Percentiles rank a stretch among this genome's conserved stretches.
These are phyloP conservation scores for Pinus tabuliformis DNA, from an alignment of 75 land plant genomes.

Conservation along the genomic window DNA sequence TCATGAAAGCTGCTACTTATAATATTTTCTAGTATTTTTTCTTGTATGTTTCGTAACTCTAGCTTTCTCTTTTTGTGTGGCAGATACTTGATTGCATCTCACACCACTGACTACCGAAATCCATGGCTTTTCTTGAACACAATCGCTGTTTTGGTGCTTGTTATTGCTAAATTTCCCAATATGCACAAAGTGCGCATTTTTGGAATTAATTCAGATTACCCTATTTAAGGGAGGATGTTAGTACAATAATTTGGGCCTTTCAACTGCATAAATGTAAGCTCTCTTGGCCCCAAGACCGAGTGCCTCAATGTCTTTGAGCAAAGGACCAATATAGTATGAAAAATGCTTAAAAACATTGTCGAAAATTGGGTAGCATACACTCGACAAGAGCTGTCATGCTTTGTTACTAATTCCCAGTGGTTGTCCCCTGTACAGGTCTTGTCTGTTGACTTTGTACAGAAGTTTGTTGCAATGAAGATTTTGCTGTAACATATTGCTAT, in stretches of 20 bases:
- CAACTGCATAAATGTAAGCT: neutral
- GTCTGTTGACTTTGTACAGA: neutral
- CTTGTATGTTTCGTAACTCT: neutral
- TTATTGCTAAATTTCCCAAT: slow-evolving; percentile 88
- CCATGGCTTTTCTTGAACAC: slow-evolving; percentile 83
- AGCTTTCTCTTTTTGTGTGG: slow-evolving; percentile 3
- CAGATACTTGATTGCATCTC: slow-evolving; percentile 93
- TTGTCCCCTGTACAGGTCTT: neutral
- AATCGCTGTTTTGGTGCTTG: slow-evolving; percentile 72
- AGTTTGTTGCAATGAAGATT: neutral
- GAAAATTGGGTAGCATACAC: neutral
- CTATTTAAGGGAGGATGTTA: neutral
- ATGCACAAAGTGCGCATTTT: slow-evolving; percentile 95
- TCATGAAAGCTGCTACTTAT: neutral
- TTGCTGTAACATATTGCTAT: slow-evolving; percentile 5
- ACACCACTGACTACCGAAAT: slow-evolving; percentile 82
- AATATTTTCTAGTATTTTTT: neutral
- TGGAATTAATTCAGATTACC: slow-evolving; percentile 77
- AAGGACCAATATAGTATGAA: neutral
- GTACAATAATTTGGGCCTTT: neutral
- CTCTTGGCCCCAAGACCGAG: neutral
- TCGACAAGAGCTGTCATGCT: neutral
- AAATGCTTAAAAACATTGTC: slow-evolving; percentile 1
- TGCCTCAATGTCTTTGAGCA: neutral
- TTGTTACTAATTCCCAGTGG: neutral